phyloP scores from a whole-genome alignment of 2,329 filamentous ascomycete genomes.

The Colletotrichum liriopes region DNA sequence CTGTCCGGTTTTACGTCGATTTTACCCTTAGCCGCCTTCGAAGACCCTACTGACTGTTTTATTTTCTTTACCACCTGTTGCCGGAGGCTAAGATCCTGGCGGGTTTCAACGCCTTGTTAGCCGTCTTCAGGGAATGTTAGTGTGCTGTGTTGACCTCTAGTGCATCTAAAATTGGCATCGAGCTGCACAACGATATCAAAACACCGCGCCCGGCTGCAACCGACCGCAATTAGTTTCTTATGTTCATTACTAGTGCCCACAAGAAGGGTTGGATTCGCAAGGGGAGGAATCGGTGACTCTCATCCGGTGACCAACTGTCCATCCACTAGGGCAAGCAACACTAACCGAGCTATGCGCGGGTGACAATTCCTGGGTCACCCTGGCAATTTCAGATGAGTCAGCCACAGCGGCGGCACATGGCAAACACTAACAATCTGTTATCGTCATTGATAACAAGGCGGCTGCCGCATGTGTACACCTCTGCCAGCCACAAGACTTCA shows the following conservation, averaged over 20 bases:
- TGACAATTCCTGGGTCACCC: neutral
- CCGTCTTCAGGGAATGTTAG: neutral
- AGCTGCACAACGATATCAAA: neutral
- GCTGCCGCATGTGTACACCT: too few species aligned
- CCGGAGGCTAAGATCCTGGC: neutral
- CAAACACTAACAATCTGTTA: neutral
- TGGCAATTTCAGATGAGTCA: conserved; percentile 13
- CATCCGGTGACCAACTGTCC: conserved; percentile 3
- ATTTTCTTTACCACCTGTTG: neutral
- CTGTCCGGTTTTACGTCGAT: neutral
- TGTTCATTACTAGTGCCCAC: neutral
- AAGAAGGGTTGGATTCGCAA: neutral
- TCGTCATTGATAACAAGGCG: conserved; percentile 23
- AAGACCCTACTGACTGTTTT: neutral
- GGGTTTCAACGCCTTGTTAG: neutral
- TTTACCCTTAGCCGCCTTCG: too few species aligned
- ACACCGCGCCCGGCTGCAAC: neutral
- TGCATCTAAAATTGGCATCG: neutral
- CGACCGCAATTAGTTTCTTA: neutral
- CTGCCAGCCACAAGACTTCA: neutral
- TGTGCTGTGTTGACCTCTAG: neutral
- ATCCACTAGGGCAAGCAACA: neutral
- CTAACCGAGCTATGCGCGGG: neutral
- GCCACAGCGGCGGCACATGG: conserved; percentile 1
- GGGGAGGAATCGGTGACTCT: neutral